Percentiles rank a stretch among this genome's conserved stretches.
These are phyloP conservation scores for Beauveria medogensis DNA, from an alignment of 2,329 filamentous ascomycete genomes.

Conservation along the genomic window DNA sequence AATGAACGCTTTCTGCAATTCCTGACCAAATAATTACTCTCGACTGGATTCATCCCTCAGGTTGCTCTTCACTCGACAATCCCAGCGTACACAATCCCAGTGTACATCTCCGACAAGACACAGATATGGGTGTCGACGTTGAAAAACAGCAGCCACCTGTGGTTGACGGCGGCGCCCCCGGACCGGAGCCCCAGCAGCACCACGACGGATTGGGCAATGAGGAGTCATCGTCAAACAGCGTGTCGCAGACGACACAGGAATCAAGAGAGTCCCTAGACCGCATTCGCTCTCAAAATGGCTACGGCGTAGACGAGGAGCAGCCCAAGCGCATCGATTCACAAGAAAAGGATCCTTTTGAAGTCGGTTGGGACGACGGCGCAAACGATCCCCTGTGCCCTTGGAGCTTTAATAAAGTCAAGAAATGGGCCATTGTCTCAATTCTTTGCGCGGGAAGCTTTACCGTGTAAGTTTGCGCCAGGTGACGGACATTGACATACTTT, in stretches of 20 bases:
- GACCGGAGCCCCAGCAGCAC: background rate
- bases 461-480: conserved; percentile 54
- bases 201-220: background rate
- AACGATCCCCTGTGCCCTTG: conserved; percentile 67
- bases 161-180: background rate
- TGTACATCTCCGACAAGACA: background rate
- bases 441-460: conserved; percentile 68
- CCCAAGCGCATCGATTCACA: background rate
- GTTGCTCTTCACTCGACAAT: background rate
- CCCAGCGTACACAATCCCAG: too few relatives aligned
- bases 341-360: conserved; percentile 51
- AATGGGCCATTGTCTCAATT: conserved; percentile 74
- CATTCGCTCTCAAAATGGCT: conserved; percentile 36
- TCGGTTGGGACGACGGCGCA: conserved; percentile 65
- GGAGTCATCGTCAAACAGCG: background rate
- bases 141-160: conserved; percentile 4
- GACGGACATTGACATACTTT: background rate
- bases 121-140: background rate
- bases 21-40: too few relatives aligned
- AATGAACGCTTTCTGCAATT: background rate
- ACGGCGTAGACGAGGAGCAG: conserved; percentile 29
- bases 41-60: background rate
- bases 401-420: conserved; percentile 55
- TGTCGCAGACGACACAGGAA: conserved; percentile 1
- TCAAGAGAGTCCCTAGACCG: conserved; percentile 19